A percentile compares a stretch with the other conserved stretches of the same genome.
Evolutionary conservation across 305 asterid species (phyloP).

Genomic region (Fraxinus paxiana): DNA sequence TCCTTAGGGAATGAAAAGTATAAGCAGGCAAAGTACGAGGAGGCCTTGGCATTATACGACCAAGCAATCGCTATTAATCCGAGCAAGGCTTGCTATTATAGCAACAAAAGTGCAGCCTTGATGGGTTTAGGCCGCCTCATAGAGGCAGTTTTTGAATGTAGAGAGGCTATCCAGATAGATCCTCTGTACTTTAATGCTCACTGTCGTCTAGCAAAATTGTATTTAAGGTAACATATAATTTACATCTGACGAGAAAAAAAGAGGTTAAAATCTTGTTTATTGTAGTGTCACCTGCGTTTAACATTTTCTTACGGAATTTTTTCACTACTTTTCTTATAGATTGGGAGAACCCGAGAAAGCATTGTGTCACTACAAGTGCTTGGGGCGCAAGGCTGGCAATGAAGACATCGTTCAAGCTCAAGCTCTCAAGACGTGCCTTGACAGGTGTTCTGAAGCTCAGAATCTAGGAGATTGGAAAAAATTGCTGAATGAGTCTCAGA

Average conservation of each 20-base stretch:
- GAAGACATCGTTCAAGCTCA: slow-evolving; percentile 42
- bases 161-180: slow-evolving; percentile 49
- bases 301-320: background rate
- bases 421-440: slow-evolving; percentile 31
- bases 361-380: slow-evolving; percentile 38
- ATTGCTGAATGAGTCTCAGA: slow-evolving; percentile 31
- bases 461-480: slow-evolving; percentile 38
- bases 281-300: background rate
- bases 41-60: slow-evolving; percentile 47
- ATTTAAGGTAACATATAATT: slow-evolving; percentile 37
- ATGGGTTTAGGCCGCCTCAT: slow-evolving; percentile 46
- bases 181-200: slow-evolving; percentile 52
- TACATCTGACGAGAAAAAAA: background rate
- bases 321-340: slow-evolving; percentile 24
- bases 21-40: slow-evolving; percentile 39
- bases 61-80: slow-evolving; percentile 57
- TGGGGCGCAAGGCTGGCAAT: slow-evolving; percentile 38
- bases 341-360: slow-evolving; percentile 59
- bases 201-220: slow-evolving; percentile 49
- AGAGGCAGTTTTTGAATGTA: slow-evolving; percentile 51
- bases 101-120: slow-evolving; percentile 61
- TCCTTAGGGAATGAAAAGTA: slow-evolving; percentile 52
- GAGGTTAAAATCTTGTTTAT: background rate
- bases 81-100: slow-evolving; percentile 39
- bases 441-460: slow-evolving; percentile 32